phyloP scores from a whole-genome alignment of 1,284 basidiomycete genomes.

The Cryptococcus sp. region DNA sequence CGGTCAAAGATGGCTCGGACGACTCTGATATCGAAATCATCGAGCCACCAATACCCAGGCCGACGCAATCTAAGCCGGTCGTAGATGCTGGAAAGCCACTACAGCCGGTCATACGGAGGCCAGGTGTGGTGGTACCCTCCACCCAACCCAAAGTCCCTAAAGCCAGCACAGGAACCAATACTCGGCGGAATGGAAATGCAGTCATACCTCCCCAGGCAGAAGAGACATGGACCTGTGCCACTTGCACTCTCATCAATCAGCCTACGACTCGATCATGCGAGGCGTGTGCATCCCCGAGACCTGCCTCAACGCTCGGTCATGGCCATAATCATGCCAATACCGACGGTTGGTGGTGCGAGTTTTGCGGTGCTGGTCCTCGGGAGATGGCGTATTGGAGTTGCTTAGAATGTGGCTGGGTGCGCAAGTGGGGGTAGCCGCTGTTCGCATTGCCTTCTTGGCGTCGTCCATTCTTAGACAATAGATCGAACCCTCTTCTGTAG shows the following conservation, averaged over 20 bases:
- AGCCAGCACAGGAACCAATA: background rate
- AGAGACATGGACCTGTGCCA: conserved; percentile 65
- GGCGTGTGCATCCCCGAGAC: conserved; percentile 63
- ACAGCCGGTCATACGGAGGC: background rate
- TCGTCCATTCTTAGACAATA: background rate
- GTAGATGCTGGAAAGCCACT: conserved; percentile 4
- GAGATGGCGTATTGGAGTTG: conserved; percentile 73
- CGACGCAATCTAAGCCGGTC: conserved; percentile 7
- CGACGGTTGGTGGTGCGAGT: conserved; percentile 66
- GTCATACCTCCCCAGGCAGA: background rate
- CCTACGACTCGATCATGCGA: conserved; percentile 61
- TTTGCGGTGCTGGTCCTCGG: conserved; percentile 67
- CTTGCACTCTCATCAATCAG: conserved; percentile 71
- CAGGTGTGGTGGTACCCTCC: background rate
- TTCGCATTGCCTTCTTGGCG: background rate
- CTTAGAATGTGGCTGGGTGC: conserved; percentile 67
- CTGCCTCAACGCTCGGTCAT: conserved; percentile 29
- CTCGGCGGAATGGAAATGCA: background rate
- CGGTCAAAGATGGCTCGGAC: conserved; percentile 21
- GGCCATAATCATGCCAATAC: conserved; percentile 25
- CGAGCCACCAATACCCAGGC: background rate
- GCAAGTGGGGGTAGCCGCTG: conserved; percentile 51
- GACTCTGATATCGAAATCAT: background rate
- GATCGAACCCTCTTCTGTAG: background rate
- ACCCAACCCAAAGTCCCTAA: background rate